Evolutionary conservation across 192 early-diverging fungal species (phyloP), one percentile per base, ranked within the genome.

Genomic region (Phlyctochytrium arcticum): DNA sequence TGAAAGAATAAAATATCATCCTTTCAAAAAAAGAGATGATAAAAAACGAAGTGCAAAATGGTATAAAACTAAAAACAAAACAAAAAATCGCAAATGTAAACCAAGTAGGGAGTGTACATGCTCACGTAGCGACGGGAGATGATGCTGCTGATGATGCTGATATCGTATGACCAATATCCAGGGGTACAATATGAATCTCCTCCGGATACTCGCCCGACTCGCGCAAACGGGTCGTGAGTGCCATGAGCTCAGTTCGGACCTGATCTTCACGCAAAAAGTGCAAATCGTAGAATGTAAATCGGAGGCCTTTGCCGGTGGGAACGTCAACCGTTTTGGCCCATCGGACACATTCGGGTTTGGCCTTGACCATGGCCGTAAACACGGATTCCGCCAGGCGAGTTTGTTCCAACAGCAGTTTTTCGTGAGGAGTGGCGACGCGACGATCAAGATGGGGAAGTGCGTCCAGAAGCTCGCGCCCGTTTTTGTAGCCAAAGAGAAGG

Each of bases 381-480:
- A 64, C 70, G 35, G 37, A 15, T 47, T 49, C 57, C 17, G 66
- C 60, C 9, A 71, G 32, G n/a, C 55, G 34, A 21, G 21, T 64
- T 17, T 23, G 42, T 34, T 77, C 72, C 27, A 84, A 57, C 6
- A 4, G 24, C 30, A 36, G 36, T 61, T 84, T 84, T 53, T 84
- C 75, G n/a, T 53, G 49, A 7, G 6, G 30, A 1, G 68, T 77
- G 17, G 75, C 77, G 3, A 84, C 76, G n/a, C 77, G 69, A 5
- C 56, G 36, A 5, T 19, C 10, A 10, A 81, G 42, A 19, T 34
- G 5, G 8, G 76, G 82, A 54, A 68, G 70, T 54, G 37, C 35
- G 6, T 81, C 77, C 23, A 79, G 50, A 2, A 81, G 62, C 19
- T 69, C 71, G 10, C 72, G 63, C 8, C 74, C 74, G 32, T 69